Evolutionary conservation across 2,329 filamentous ascomycete species (phyloP).

Genomic region (Hypoxylon sp.): DNA sequence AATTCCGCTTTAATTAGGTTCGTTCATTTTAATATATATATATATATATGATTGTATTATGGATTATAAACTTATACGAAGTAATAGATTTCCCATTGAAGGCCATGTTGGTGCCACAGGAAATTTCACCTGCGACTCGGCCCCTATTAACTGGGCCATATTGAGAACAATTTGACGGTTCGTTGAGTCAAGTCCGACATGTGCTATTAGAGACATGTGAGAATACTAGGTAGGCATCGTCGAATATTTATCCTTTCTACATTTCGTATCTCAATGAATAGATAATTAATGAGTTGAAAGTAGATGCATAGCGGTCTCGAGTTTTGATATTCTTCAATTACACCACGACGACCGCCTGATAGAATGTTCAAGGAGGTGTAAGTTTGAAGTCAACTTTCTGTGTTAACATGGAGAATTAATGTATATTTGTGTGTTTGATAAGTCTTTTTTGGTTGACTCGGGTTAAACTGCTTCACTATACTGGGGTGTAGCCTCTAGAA

Average conservation of each 20-base stretch:
- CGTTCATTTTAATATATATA: background rate
- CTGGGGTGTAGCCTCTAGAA: background rate
- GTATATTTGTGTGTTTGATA: background rate
- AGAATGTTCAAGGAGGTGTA: too few species aligned
- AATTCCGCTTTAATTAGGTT: constrained; percentile 29
- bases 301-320: too few species aligned
- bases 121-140: constrained; percentile 34
- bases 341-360: too few species aligned
- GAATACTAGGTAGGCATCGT: background rate
- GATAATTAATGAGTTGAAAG: too few species aligned
- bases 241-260: background rate
- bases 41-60: background rate
- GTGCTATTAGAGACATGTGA: too few species aligned
- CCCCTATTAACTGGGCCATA: constrained; percentile 39
- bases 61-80: background rate
- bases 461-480: background rate
- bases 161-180: constrained; percentile 15
- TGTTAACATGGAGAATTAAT: too few species aligned
- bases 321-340: too few species aligned
- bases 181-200: too few species aligned
- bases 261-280: background rate
- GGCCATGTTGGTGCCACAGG: constrained; percentile 36
- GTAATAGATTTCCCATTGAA: constrained; percentile 27
- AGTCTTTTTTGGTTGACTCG: background rate
- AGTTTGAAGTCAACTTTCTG: too few species aligned